Evolutionary conservation across 106 monocot genomes (phyloP).

Genomic region (Chionographis japonica): DNA sequence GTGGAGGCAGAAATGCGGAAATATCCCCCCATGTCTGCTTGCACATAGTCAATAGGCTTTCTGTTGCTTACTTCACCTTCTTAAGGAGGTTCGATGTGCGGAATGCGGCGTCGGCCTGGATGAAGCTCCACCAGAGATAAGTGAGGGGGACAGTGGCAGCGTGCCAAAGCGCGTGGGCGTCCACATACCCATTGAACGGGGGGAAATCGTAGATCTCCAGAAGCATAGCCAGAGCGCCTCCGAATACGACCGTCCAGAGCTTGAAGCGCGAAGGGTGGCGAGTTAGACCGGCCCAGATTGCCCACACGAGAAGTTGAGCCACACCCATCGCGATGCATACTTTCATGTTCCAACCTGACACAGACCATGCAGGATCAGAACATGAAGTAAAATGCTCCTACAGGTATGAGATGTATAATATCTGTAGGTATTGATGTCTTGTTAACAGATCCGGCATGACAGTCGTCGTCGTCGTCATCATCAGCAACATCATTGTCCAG

Average conservation of each 20-base stretch:
- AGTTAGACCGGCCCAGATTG: constrained; percentile 71
- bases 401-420: not conserved
- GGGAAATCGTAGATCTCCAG: constrained; percentile 85
- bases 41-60: no score
- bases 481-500: no score
- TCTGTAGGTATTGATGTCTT: no score
- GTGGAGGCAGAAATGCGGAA: no score
- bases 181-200: constrained; percentile 63
- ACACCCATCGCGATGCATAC: constrained; percentile 73
- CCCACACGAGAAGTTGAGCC: constrained; percentile 65
- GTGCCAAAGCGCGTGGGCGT: constrained; percentile 89
- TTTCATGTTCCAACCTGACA: constrained; percentile 90
- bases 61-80: constrained; percentile 45
- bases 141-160: constrained; percentile 78
- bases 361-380: not conserved
- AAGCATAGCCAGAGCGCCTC: constrained; percentile 57
- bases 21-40: no score
- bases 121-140: constrained; percentile 86
- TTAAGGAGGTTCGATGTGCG: constrained; percentile 49
- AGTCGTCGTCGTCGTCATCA: no score
- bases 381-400: not conserved
- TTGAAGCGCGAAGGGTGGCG: constrained; percentile 65
- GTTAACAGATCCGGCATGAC: no score
- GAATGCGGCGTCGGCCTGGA: constrained; percentile 58
- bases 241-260: constrained; percentile 63